phyloP scores from a whole-genome alignment of 116 monocot species.

The Cymodocea nodosa region DNA sequence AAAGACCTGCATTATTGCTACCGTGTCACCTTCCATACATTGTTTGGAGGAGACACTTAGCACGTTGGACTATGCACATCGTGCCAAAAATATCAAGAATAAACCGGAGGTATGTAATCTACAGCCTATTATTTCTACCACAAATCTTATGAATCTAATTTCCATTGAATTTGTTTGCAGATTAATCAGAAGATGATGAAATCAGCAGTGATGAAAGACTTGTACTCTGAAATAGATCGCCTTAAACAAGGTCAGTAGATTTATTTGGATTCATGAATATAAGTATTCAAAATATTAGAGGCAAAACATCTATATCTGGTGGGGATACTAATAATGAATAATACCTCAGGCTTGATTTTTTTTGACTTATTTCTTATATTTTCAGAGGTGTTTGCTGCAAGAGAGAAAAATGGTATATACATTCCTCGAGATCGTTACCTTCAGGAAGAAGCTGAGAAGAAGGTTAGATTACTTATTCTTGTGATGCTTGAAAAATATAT shows the following conservation, averaged over 20 bases:
- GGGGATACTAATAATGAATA: too few species aligned
- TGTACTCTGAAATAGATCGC: conserved; percentile 87
- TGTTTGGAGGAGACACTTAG: conserved; percentile 93
- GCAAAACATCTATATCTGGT: too few species aligned
- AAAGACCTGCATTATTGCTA: conserved; percentile 97
- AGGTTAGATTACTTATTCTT: conserved; percentile 28
- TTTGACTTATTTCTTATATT: background rate
- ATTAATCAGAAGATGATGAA: conserved; percentile 98
- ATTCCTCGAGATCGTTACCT: conserved; percentile 83
- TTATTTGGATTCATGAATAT: background rate
- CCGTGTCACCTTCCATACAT: conserved; percentile 77
- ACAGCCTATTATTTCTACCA: background rate
- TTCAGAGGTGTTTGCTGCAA: conserved; percentile 85
- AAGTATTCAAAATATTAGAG: background rate
- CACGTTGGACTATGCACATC: conserved; percentile 93
- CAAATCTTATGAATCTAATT: background rate
- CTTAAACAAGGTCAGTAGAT: conserved; percentile 76
- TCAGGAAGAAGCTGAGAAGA: conserved; percentile 87
- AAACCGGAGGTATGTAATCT: conserved; percentile 68
- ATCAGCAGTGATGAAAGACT: conserved; percentile 85
- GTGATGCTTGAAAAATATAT: background rate
- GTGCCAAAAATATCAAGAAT: conserved; percentile 97
- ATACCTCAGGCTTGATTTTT: too few species aligned
- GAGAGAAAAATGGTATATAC: conserved; percentile 99
- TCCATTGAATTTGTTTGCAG: conserved; percentile 16